Percentiles rank a stretch among this genome's conserved stretches.
phyloP scores from a whole-genome alignment of 2,329 filamentous ascomycete species.

The Claviceps sp. region DNA sequence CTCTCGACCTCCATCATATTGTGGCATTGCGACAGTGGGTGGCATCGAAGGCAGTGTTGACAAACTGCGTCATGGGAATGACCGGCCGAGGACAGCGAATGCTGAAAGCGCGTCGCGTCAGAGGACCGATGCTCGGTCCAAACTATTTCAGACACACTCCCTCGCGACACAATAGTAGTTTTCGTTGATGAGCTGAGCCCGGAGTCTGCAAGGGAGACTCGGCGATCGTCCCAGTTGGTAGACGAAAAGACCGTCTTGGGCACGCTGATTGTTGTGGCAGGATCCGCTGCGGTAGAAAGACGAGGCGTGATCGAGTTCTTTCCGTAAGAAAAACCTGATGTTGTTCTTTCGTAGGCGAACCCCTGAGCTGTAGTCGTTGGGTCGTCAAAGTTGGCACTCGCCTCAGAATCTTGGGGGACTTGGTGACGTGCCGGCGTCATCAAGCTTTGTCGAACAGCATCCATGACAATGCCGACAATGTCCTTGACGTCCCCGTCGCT shows the following conservation, averaged over 20 bases:
- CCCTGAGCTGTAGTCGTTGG: background rate
- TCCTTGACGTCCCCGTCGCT: slow-evolving; percentile 8
- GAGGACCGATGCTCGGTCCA: slow-evolving; percentile 12
- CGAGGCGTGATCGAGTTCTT: slow-evolving; percentile 14
- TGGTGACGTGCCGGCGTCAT: background rate
- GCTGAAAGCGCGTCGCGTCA: background rate
- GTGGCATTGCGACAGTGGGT: background rate
- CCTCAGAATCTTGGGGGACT: background rate
- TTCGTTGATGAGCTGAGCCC: slow-evolving; percentile 7
- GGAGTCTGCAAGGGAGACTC: background rate
- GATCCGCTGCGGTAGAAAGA: slow-evolving; percentile 13
- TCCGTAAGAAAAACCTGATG: slow-evolving; percentile 11
- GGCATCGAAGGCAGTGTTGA: background rate
- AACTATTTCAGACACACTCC: slow-evolving; percentile 17
- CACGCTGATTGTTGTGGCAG: slow-evolving; percentile 21
- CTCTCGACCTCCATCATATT: background rate
- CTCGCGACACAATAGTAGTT: slow-evolving; percentile 17
- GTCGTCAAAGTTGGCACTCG: background rate
- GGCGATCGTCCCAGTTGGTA: background rate
- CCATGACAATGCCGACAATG: slow-evolving; percentile 3
- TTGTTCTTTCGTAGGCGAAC: too few relatives aligned
- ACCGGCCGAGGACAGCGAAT: background rate
- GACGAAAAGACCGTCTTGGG: slow-evolving; percentile 18
- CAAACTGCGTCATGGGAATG: background rate
- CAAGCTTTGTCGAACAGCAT: slow-evolving; percentile 1